Conservation (phyloP, 345 rosid species). For the Citrus maxima region DNA sequence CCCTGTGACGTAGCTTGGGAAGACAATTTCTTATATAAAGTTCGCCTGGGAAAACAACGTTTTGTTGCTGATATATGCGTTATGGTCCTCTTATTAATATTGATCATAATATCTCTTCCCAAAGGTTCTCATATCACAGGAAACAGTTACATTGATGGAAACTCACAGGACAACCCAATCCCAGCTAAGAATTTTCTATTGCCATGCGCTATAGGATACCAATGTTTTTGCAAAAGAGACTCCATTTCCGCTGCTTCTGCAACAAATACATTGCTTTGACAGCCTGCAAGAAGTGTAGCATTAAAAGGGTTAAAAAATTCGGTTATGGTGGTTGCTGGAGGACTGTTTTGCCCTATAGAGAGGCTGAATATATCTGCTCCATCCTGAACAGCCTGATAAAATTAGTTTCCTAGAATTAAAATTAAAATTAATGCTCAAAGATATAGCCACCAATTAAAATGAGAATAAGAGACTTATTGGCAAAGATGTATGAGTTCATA, state of each 20-base stretch:
- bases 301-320: slow-evolving; percentile 92
- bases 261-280: slow-evolving; percentile 95
- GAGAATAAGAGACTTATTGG: background rate
- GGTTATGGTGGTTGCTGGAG: slow-evolving; percentile 79
- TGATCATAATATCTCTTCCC: background rate
- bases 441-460: slow-evolving; percentile 5
- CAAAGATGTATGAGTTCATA: background rate
- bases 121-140: background rate
- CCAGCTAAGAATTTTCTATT: slow-evolving; percentile 85
- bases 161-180: slow-evolving; percentile 83
- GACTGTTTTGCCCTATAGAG: slow-evolving; percentile 92
- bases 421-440: background rate
- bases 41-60: background rate
- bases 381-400: slow-evolving; percentile 91
- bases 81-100: background rate
- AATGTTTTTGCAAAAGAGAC: slow-evolving; percentile 94
- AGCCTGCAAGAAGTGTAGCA: slow-evolving; percentile 87
- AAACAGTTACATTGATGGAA: slow-evolving; percentile 5
- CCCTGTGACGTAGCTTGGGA: background rate
- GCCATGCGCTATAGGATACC: slow-evolving; percentile 93
- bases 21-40: background rate
- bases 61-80: background rate
- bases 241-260: slow-evolving; percentile 98
- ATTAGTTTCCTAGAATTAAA: slow-evolving; percentile 13
- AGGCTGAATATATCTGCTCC: slow-evolving; percentile 95